Base-by-base conservation (phyloP, 169 alveolate species). In the Plasmodium fragile region DNA sequence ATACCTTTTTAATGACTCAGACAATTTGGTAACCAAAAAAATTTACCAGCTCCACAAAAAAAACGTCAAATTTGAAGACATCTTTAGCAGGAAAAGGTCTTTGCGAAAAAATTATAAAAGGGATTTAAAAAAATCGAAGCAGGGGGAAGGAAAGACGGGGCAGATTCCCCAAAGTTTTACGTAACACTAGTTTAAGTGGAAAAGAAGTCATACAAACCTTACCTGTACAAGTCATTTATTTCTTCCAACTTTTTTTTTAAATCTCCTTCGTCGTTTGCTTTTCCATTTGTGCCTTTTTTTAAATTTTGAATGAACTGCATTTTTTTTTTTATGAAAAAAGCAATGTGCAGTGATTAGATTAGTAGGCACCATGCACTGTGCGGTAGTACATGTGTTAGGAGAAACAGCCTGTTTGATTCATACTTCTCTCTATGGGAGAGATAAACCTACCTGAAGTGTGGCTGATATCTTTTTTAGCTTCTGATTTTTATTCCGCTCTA, bases 41-140 rank as follows among this genome's bases (percentile, higher is more conserved):
- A 85, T 85, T 32, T 85, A 85, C 80, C 70, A 85, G 59, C 79
- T 85, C 55, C 93, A 85, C 49, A 85, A 85, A 85, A 85, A 85
- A 49, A 85, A 85, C 41, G 75, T 85, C 43, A 85, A 73, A 75
- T 85, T 85, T 85, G 93, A 85, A 77, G 93, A 85, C 39, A 73
- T 85, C 25, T 75, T 85, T 77, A 85, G 93, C 53, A 59, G 93
- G 59, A 85, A 85, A 85, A 72, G 93, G 80, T 85, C 93, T 11
- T 85, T 85, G 69, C 81, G 93, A 75, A 85, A 85, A 65, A 85
- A 85, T 85, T 85, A 73, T 85, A 85, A 85, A 75, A 85, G 79
- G 45, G 81, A 75, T 13, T 53, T 85, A 25, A 73, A 85, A 82
- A 82, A 85, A 36, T 65, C 71, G 5, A 69, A 69, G 70, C n/a